Conservation (phyloP, 768 basidiomycete genomes). For the Calocybe cyanea region DNA sequence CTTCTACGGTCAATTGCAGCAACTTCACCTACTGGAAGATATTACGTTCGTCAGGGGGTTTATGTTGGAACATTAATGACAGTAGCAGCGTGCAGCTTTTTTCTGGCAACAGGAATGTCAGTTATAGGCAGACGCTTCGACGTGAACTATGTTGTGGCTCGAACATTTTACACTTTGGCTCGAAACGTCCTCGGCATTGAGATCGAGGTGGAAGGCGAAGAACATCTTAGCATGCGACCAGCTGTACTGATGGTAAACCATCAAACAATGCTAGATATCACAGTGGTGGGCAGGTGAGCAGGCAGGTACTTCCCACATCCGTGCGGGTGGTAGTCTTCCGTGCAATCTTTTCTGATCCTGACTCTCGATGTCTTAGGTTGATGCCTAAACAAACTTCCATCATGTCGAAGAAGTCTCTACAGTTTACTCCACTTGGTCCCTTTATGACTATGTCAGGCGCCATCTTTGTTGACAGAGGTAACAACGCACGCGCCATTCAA, state of each 20-base stretch:
- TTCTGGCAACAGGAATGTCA: slow-evolving; percentile 63
- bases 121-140: slow-evolving; percentile 69
- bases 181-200: slow-evolving; percentile 60
- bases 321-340: neutral
- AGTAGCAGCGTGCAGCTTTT: slow-evolving; percentile 68
- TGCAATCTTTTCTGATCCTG: neutral
- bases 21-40: slow-evolving; percentile 53
- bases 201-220: slow-evolving; percentile 82
- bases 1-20: slow-evolving; percentile 58
- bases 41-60: slow-evolving; percentile 68
- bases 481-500: slow-evolving; percentile 66
- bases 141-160: slow-evolving; percentile 79
- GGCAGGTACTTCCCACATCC: neutral
- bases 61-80: slow-evolving; percentile 71
- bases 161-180: slow-evolving; percentile 73
- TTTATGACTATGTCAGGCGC: slow-evolving; percentile 89
- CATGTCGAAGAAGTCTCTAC: slow-evolving; percentile 89
- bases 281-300: slow-evolving; percentile 74
- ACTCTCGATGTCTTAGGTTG: slow-evolving; percentile 39
- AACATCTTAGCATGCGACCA: slow-evolving; percentile 69
- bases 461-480: slow-evolving; percentile 88
- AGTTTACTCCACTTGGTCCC: slow-evolving; percentile 84
- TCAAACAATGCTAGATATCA: slow-evolving; percentile 88
- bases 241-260: slow-evolving; percentile 85
- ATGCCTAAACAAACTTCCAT: slow-evolving; percentile 83